Conservation (phyloP, 2,329 filamentous ascomycete genomes). For the Davidsoniella neocaledoniae region DNA sequence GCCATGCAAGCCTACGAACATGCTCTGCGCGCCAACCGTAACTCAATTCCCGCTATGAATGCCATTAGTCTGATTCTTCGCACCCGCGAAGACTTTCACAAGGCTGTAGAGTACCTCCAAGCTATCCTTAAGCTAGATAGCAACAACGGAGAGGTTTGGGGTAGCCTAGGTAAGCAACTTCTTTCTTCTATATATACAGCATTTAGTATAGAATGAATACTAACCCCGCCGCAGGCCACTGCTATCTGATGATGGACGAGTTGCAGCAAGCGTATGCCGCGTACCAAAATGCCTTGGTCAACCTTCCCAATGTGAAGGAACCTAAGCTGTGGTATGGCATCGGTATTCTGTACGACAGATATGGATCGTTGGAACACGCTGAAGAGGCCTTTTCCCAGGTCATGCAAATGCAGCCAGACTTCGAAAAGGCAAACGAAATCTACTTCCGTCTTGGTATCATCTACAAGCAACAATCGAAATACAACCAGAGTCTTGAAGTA, state of each 20-base stretch:
- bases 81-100: slow-evolving; percentile 82
- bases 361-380: slow-evolving; percentile 89
- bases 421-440: slow-evolving; percentile 98
- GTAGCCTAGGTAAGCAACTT: slow-evolving; percentile 57
- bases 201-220: neutral
- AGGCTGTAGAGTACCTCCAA: slow-evolving; percentile 83
- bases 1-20: slow-evolving; percentile 83
- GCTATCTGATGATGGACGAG: slow-evolving; percentile 97
- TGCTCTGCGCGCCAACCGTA: slow-evolving; percentile 71
- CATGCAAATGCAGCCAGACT: slow-evolving; percentile 95
- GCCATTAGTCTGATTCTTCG: slow-evolving; percentile 83
- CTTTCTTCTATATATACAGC: neutral
- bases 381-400: slow-evolving; percentile 97
- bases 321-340: slow-evolving; percentile 99
- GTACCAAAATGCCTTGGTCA: slow-evolving; percentile 88
- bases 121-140: slow-evolving; percentile 79
- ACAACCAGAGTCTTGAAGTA: slow-evolving; percentile 79
- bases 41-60: slow-evolving; percentile 83
- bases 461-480: slow-evolving; percentile 97
- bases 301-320: slow-evolving; percentile 68
- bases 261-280: slow-evolving; percentile 91
- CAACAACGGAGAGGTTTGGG: slow-evolving; percentile 90
- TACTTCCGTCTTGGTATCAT: slow-evolving; percentile 99
- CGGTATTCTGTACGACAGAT: slow-evolving; percentile 90
- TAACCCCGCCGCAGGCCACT: slow-evolving; percentile 54